A percentile compares a stretch with the other conserved stretches of the same genome.
These are phyloP conservation scores for Aspergillus mulundensis DNA, from an alignment of 495 filamentous ascomycete species.

Conservation along the genomic window DNA sequence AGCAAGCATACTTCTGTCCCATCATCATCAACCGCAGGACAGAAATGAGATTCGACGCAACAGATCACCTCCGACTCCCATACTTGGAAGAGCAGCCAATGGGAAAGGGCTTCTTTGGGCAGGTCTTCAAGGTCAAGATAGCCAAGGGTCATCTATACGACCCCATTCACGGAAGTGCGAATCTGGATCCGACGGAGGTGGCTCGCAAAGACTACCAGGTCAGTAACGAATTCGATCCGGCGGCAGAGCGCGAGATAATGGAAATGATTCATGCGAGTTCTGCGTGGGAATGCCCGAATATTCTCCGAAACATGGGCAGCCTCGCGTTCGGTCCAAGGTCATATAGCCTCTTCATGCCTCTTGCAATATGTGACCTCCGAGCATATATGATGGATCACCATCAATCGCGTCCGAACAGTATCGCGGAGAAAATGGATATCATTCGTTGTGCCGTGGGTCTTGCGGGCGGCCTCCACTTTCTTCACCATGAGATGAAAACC, in stretches of 20 bases:
- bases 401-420: background rate
- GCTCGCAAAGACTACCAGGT: background rate
- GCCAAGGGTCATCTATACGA: background rate
- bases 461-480: background rate
- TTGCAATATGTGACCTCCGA: constrained; percentile 1
- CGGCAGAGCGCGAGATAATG: background rate
- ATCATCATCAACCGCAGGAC: background rate
- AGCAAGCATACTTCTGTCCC: constrained; percentile 5
- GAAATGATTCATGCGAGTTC: background rate
- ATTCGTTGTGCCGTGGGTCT: constrained; percentile 1
- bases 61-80: background rate
- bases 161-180: background rate
- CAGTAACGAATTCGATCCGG: background rate
- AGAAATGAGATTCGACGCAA: background rate
- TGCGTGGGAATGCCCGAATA: background rate
- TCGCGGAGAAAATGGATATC: background rate
- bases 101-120: background rate
- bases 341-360: constrained; percentile 8
- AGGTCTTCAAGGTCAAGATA: background rate
- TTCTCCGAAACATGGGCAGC: background rate
- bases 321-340: background rate
- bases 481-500: background rate
- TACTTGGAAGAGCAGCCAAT: background rate
- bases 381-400: constrained; percentile 3
- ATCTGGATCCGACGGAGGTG: background rate